Conservation (phyloP, 176 grass and related monocot species). For the Musa acuminata region DNA sequence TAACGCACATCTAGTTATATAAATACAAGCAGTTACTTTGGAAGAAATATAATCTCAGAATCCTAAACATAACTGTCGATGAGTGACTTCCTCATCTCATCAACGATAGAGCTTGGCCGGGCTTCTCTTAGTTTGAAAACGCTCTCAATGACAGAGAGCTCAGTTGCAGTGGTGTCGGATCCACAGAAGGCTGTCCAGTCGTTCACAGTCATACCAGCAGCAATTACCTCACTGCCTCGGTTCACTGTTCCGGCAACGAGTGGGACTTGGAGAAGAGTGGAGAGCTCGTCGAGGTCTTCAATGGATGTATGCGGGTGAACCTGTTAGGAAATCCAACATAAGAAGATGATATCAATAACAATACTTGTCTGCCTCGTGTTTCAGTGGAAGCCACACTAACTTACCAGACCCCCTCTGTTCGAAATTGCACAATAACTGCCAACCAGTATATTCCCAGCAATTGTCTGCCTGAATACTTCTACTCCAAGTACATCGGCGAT, state of each 20-base stretch:
- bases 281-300: conserved; percentile 95
- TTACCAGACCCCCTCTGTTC: conserved; percentile 83
- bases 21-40: background rate
- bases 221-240: conserved; percentile 86
- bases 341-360: background rate
- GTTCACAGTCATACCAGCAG: conserved; percentile 86
- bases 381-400: background rate
- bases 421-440: conserved; percentile 83
- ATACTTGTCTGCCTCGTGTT: background rate
- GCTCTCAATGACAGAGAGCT: conserved; percentile 86
- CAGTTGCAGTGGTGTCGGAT: conserved; percentile 75
- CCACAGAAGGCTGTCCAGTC: conserved; percentile 98
- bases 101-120: conserved; percentile 53
- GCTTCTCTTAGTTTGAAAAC: conserved; percentile 91
- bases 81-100: conserved; percentile 91
- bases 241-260: conserved; percentile 92
- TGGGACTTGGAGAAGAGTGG: conserved; percentile 90
- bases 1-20: no score
- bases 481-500: conserved; percentile 91
- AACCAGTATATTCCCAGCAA: conserved; percentile 93
- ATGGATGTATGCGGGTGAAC: conserved; percentile 95
- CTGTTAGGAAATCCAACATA: conserved; percentile 26
- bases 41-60: background rate
- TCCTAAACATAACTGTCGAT: conserved; percentile 80
- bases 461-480: conserved; percentile 82